phyloP scores from a whole-genome alignment of 164 flowering plant species.

The Chloranthus sessilifolius region DNA sequence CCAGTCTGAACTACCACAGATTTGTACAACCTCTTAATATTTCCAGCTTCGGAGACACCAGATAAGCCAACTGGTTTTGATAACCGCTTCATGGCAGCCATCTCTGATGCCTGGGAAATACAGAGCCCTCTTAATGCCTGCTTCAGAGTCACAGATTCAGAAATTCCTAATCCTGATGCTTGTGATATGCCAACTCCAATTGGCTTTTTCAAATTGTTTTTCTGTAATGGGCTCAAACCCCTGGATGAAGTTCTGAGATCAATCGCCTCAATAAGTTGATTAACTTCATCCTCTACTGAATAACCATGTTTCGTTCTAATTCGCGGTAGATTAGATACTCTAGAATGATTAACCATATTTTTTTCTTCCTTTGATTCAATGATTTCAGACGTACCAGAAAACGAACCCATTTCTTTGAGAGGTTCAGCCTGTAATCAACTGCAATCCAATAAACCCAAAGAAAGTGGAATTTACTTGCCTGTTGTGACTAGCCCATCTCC shows the following conservation, averaged over 20 bases:
- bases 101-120: slow-evolving; percentile 90
- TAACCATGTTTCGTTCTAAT: slow-evolving; percentile 21
- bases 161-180: slow-evolving; percentile 60
- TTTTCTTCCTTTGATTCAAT: slow-evolving; percentile 46
- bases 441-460: background rate
- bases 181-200: slow-evolving; percentile 47
- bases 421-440: background rate
- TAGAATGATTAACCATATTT: slow-evolving; percentile 17
- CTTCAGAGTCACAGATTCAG: slow-evolving; percentile 69
- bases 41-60: slow-evolving; percentile 50
- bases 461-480: background rate
- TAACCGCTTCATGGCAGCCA: slow-evolving; percentile 78
- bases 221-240: slow-evolving; percentile 25
- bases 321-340: slow-evolving; percentile 16
- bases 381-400: slow-evolving; percentile 49
- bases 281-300: slow-evolving; percentile 58
- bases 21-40: slow-evolving; percentile 48
- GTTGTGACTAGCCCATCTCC: slow-evolving; percentile 31
- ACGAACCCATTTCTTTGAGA: slow-evolving; percentile 28
- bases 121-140: slow-evolving; percentile 87
- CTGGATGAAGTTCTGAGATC: slow-evolving; percentile 31
- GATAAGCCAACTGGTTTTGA: slow-evolving; percentile 45
- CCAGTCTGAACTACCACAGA: slow-evolving; percentile 48
- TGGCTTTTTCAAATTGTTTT: slow-evolving; percentile 64
- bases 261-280: slow-evolving; percentile 56